phyloP scores from a whole-genome alignment of 1,284 basidiomycete species.

The Mycena sp. region DNA sequence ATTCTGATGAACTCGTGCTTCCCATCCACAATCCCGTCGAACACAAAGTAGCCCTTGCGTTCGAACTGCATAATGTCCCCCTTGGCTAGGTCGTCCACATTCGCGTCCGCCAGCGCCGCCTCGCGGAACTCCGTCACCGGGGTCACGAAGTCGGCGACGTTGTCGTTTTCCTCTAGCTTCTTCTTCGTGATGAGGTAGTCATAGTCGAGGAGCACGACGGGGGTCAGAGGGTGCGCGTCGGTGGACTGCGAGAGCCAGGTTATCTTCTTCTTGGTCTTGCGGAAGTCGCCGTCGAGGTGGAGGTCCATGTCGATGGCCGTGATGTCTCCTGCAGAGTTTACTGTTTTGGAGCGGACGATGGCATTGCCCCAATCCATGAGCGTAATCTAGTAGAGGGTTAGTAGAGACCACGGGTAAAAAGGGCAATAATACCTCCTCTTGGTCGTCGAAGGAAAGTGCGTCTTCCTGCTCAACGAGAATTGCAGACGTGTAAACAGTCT shows the following conservation, averaged over 20 bases:
- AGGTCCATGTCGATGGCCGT: slow-evolving; percentile 84
- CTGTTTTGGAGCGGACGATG: slow-evolving; percentile 79
- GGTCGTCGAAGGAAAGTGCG: slow-evolving; percentile 86
- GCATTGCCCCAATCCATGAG: slow-evolving; percentile 99
- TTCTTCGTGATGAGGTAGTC: slow-evolving; percentile 99
- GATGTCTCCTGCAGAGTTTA: slow-evolving; percentile 70
- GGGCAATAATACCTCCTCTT: slow-evolving; percentile 82
- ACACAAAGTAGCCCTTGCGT: slow-evolving; percentile 96
- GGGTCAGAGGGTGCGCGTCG: slow-evolving; percentile 63
- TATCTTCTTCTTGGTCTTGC: slow-evolving; percentile 97
- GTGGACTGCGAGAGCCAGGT: slow-evolving; percentile 89
- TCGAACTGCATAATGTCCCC: slow-evolving; percentile 98
- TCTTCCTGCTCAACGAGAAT: slow-evolving; percentile 95
- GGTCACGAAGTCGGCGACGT: slow-evolving; percentile 89
- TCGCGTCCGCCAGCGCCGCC: slow-evolving; percentile 83
- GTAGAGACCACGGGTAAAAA: background rate
- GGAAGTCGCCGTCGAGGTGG: slow-evolving; percentile 96
- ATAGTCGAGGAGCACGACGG: slow-evolving; percentile 88
- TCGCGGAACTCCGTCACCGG: slow-evolving; percentile 91
- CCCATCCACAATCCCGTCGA: slow-evolving; percentile 71
- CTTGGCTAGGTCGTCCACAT: slow-evolving; percentile 76
- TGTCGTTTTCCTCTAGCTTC: slow-evolving; percentile 97
- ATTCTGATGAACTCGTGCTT: slow-evolving; percentile 85
- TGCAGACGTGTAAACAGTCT: slow-evolving; percentile 83
- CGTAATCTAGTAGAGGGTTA: slow-evolving; percentile 71